Conservation (phyloP, 2,329 filamentous ascomycete species). For the Colletotrichum somersetense region DNA sequence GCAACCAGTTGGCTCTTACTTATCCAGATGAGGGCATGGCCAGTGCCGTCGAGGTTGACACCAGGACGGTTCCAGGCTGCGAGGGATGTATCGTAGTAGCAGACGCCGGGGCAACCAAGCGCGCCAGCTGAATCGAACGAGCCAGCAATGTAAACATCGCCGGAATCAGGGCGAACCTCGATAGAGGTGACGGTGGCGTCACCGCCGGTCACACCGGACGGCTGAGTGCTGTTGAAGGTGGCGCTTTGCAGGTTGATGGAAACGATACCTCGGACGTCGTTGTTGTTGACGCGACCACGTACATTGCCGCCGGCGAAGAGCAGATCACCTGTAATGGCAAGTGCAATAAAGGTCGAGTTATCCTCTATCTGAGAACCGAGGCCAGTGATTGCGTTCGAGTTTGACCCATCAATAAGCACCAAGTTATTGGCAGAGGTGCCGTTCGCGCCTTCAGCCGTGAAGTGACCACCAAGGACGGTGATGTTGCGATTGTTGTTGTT, state of each 20-base stretch:
- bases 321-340: constrained; percentile 75
- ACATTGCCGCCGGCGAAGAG: constrained; percentile 88
- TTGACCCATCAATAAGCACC: constrained; percentile 82
- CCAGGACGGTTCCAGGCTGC: constrained; percentile 87
- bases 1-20: constrained; percentile 79
- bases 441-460: constrained; percentile 76
- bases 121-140: constrained; percentile 86
- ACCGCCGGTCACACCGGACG: constrained; percentile 78
- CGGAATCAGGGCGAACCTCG: constrained; percentile 75
- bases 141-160: constrained; percentile 87
- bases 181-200: constrained; percentile 83
- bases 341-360: constrained; percentile 80
- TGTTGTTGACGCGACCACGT: constrained; percentile 75
- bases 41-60: constrained; percentile 76
- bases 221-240: constrained; percentile 74
- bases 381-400: constrained; percentile 75
- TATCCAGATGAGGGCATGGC: constrained; percentile 82
- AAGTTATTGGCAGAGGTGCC: constrained; percentile 83
- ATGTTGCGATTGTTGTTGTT: constrained; percentile 77
- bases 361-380: constrained; percentile 74
- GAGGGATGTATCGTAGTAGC: constrained; percentile 78
- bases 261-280: constrained; percentile 78
- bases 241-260: constrained; percentile 80
- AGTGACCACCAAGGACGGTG: constrained; percentile 90
- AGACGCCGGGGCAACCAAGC: constrained; percentile 85